Conservation (phyloP, 441 rosid genomes). For the Cnidoscolus chayamansa region DNA sequence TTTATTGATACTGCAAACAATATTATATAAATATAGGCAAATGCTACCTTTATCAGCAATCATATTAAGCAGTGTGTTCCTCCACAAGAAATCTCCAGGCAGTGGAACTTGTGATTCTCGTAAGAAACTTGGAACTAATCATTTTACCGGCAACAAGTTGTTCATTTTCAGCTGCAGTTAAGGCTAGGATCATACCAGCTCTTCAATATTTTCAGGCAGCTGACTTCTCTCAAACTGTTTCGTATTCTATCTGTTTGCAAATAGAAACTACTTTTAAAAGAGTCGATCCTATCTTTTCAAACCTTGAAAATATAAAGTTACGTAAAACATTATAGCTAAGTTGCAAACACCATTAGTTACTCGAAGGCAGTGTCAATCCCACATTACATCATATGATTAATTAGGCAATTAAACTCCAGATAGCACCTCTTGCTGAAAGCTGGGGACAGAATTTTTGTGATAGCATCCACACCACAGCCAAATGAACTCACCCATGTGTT, state of each 20-base stretch:
- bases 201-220: conserved; percentile 1
- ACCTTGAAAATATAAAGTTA: not conserved
- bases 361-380: not conserved
- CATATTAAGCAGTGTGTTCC: not conserved
- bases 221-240: conserved; percentile 5
- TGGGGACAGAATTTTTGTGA: too few species aligned
- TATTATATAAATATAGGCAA: not conserved
- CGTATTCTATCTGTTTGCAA: conserved; percentile 16
- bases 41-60: conserved; percentile 6
- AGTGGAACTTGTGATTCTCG: not conserved
- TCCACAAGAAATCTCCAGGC: not conserved
- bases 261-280: conserved; percentile 7
- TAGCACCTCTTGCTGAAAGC: too few species aligned
- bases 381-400: not conserved
- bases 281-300: not conserved
- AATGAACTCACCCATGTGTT: too few species aligned
- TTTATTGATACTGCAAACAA: not conserved
- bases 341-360: not conserved
- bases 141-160: conserved; percentile 4
- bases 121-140: not conserved
- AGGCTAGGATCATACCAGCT: not conserved
- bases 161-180: conserved; percentile 7
- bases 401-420: not conserved
- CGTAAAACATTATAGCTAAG: not conserved
- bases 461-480: too few species aligned